Conservation (phyloP, 2,329 filamentous ascomycete genomes). For the Penicillium rolfsii region DNA sequence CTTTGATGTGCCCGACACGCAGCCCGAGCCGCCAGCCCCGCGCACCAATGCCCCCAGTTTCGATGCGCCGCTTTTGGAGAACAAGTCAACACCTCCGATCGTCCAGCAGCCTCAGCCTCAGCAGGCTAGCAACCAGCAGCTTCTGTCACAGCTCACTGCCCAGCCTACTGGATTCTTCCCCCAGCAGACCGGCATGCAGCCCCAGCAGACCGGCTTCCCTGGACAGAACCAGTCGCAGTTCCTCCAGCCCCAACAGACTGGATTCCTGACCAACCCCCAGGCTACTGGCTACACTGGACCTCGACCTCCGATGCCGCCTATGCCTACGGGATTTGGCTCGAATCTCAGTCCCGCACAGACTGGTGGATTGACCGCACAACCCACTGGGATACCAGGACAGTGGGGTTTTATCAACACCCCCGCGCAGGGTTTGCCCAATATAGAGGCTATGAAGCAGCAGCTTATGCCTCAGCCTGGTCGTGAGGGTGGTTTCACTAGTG, state of each 20-base stretch:
- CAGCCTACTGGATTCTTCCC: constrained; percentile 55
- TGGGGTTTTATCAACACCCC: constrained; percentile 99
- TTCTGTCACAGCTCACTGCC: constrained; percentile 60
- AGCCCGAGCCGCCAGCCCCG: constrained; percentile 55
- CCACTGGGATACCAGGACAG: constrained; percentile 88
- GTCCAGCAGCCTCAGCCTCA: constrained; percentile 69
- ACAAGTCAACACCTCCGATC: constrained; percentile 53
- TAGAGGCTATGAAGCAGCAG: constrained; percentile 85
- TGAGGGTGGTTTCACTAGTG: constrained; percentile 81
- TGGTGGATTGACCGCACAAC: constrained; percentile 82
- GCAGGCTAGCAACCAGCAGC: constrained; percentile 69
- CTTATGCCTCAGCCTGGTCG: constrained; percentile 98
- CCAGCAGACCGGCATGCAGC: constrained; percentile 71
- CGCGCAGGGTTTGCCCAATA: constrained; percentile 84
- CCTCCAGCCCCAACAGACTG: constrained; percentile 70
- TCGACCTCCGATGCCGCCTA: constrained; percentile 75
- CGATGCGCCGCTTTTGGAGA: constrained; percentile 57
- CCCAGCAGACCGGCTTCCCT: constrained; percentile 54
- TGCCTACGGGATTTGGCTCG: constrained; percentile 75
- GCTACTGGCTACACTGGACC: constrained; percentile 80
- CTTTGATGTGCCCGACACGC: constrained; percentile 83
- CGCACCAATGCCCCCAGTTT: constrained; percentile 73
- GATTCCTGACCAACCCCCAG: constrained; percentile 71
- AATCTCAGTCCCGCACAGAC: constrained; percentile 64
- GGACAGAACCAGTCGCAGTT: constrained; percentile 54